Evolutionary conservation across 306 rosid species (phyloP).

Genomic region (Cucurbita ficifolia): DNA sequence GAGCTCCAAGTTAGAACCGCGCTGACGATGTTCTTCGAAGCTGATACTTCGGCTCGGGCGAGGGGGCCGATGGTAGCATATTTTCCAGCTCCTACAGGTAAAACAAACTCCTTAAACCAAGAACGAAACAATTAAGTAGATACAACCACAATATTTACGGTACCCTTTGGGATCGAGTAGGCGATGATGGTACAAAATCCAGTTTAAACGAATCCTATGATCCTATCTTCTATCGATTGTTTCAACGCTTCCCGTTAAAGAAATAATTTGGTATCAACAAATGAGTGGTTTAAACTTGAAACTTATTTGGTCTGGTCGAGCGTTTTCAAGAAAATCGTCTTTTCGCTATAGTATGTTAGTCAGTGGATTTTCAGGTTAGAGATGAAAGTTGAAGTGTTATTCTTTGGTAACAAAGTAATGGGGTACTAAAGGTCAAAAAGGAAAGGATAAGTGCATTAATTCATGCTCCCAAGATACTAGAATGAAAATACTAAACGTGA

Average conservation of each 20-base stretch:
- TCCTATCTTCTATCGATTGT: background rate
- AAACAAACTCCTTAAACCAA: constrained; percentile 1
- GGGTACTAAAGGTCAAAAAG: too few relatives aligned
- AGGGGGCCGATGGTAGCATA: constrained; percentile 45
- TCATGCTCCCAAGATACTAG: too few relatives aligned
- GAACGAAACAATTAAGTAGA: background rate
- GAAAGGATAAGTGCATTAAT: too few relatives aligned
- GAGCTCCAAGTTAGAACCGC: constrained; percentile 38
- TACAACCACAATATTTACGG: too few relatives aligned
- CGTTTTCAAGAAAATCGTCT: too few relatives aligned
- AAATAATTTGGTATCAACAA: background rate
- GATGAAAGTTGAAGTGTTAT: too few relatives aligned
- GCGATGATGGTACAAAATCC: background rate
- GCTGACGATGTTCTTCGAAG: constrained; percentile 81
- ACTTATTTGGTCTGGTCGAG: background rate
- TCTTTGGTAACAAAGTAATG: too few relatives aligned
- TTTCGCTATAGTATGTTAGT: too few relatives aligned
- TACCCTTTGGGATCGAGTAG: background rate
- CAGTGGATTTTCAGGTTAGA: too few relatives aligned
- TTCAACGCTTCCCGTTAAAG: background rate
- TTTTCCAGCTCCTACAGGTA: constrained; percentile 70
- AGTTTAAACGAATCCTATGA: background rate
- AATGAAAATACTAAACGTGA: too few relatives aligned
- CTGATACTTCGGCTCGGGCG: constrained; percentile 81
- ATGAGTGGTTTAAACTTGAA: background rate